Percentiles rank a stretch among this genome's conserved stretches.
Conservation (phyloP, 768 basidiomycete species). For the Podaxis pistillaris region DNA sequence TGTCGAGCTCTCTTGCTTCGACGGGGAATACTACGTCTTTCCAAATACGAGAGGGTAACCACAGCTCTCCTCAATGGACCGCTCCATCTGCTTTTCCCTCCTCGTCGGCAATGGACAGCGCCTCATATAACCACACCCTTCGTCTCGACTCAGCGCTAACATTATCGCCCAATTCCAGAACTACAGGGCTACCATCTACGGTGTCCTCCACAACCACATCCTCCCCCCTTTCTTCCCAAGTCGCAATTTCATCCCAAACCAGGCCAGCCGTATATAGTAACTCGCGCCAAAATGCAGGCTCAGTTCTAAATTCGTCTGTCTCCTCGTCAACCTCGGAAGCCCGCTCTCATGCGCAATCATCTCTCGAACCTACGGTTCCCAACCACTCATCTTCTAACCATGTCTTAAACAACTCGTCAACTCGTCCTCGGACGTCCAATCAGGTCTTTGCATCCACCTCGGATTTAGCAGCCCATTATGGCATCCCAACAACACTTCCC, state of each 20-base stretch:
- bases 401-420: constrained; percentile 53
- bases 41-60: constrained; percentile 24
- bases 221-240: constrained; percentile 27
- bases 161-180: constrained; percentile 50
- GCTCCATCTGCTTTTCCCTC: constrained; percentile 21
- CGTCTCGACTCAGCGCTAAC: constrained; percentile 51
- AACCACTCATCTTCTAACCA: constrained; percentile 43
- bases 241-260: constrained; percentile 52
- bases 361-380: constrained; percentile 61
- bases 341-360: constrained; percentile 38
- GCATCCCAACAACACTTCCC: constrained; percentile 71
- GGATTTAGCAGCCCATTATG: constrained; percentile 77
- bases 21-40: constrained; percentile 18
- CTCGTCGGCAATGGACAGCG: constrained; percentile 13
- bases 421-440: constrained; percentile 68
- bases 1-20: constrained; percentile 24
- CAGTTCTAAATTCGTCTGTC: constrained; percentile 48
- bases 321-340: constrained; percentile 31
- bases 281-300: constrained; percentile 46
- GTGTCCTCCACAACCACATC: constrained; percentile 42
- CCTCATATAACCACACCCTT: constrained; percentile 22
- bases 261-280: constrained; percentile 24
- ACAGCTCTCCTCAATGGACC: constrained; percentile 18
- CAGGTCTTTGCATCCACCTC: constrained; percentile 62
- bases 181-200: constrained; percentile 42